phyloP scores from a whole-genome alignment of 345 rosid species.

The Aquilaria yunnanensis region DNA sequence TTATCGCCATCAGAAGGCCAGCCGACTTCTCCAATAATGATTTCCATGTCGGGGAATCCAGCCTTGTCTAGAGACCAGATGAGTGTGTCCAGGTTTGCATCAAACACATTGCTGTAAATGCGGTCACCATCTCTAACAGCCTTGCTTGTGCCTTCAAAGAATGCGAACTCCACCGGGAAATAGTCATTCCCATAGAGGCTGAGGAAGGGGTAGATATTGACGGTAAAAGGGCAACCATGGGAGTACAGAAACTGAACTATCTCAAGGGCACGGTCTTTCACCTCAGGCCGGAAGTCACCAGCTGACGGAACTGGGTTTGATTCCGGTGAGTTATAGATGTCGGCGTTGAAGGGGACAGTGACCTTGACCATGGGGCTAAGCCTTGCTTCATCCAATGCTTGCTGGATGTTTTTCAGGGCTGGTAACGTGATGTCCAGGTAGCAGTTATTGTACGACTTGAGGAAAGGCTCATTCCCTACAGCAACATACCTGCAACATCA shows the following conservation, averaged over 20 bases:
- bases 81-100: constrained; percentile 17
- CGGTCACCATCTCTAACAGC: constrained; percentile 10
- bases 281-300: constrained; percentile 14
- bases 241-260: constrained; percentile 10
- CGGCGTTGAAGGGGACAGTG: constrained; percentile 47
- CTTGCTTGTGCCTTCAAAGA: constrained; percentile 28
- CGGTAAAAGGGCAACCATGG: constrained; percentile 35
- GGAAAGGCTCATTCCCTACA: constrained; percentile 20
- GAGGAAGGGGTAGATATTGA: constrained; percentile 47
- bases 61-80: constrained; percentile 7
- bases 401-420: constrained; percentile 37
- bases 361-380: constrained; percentile 27
- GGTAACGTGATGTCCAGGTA: constrained; percentile 31
- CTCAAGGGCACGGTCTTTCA: constrained; percentile 11
- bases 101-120: constrained; percentile 14
- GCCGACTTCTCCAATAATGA: constrained; percentile 17
- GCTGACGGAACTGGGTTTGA: constrained; percentile 17
- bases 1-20: constrained; percentile 17
- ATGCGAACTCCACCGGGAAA: constrained; percentile 44
- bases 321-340: constrained; percentile 27
- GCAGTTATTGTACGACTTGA: constrained; percentile 31
- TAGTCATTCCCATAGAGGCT: constrained; percentile 32
- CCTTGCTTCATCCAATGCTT: constrained; percentile 29
- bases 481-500: constrained; percentile 17
- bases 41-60: constrained; percentile 10